These are phyloP conservation scores for Cinnamomum micranthum DNA, from an alignment of 164 flowering plant species.

Conservation along the genomic window DNA sequence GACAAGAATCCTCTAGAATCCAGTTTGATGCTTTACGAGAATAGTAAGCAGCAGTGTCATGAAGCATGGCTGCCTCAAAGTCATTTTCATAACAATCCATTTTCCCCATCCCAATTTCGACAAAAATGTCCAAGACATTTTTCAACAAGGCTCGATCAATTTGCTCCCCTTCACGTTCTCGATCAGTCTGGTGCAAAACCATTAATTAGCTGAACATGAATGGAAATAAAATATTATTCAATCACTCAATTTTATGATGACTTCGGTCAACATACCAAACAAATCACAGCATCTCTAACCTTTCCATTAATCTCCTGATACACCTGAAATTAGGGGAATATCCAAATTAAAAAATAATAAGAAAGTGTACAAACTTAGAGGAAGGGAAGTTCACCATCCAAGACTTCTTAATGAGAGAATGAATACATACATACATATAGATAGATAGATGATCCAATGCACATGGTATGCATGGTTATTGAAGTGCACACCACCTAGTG, in stretches of 20 bases:
- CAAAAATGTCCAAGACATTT: conserved; percentile 73
- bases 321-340: conserved; percentile 1
- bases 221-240: neutral
- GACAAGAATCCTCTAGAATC: conserved; percentile 86
- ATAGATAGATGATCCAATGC: neutral
- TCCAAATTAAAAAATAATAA: neutral
- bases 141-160: conserved; percentile 75
- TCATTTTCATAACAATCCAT: conserved; percentile 66
- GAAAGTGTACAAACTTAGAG: neutral
- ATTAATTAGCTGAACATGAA: neutral
- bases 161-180: conserved; percentile 48
- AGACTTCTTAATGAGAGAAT: neutral
- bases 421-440: too few species aligned
- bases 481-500: too few species aligned
- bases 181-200: conserved; percentile 11
- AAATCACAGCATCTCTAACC: conserved; percentile 23
- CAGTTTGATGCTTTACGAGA: conserved; percentile 80
- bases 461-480: too few species aligned
- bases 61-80: conserved; percentile 63
- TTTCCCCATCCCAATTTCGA: conserved; percentile 75
- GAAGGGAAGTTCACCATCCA: neutral
- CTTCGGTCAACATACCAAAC: conserved; percentile 9
- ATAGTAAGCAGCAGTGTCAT: conserved; percentile 67
- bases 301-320: conserved; percentile 14
- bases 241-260: neutral